Evolutionary conservation across 2,329 filamentous ascomycete genomes (phyloP).

Genomic region (Fusarium beomiforme): DNA sequence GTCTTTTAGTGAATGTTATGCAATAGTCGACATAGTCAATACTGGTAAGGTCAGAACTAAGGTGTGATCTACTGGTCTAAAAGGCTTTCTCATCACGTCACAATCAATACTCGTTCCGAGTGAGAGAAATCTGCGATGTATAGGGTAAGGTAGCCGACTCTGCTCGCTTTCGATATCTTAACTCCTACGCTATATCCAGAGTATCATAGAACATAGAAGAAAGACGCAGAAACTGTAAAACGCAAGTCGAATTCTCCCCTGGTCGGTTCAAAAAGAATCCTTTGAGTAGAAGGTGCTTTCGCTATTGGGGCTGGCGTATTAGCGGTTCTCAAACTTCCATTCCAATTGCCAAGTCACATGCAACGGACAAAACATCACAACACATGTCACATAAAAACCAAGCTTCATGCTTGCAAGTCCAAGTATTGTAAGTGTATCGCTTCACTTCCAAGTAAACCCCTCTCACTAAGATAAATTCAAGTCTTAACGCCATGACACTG

Average conservation of each 20-base stretch:
- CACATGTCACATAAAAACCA: not conserved
- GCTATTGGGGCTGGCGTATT: not conserved
- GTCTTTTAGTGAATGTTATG: not conserved
- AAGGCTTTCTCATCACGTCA: not conserved
- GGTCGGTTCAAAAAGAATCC: not conserved
- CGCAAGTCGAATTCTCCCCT: not conserved
- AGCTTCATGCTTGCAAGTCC: no score
- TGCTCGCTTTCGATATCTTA: not conserved
- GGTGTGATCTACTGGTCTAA: not conserved
- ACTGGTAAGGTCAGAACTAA: not conserved
- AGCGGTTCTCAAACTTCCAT: no score
- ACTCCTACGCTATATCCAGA: not conserved
- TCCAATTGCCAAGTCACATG: not conserved
- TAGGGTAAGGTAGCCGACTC: not conserved
- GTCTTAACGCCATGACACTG: constrained; percentile 16
- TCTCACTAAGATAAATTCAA: not conserved
- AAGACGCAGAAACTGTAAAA: not conserved
- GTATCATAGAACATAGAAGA: not conserved
- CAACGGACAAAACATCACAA: not conserved
- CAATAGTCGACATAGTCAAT: no score
- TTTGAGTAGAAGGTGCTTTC: not conserved
- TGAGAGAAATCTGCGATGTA: not conserved
- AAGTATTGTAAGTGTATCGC: not conserved
- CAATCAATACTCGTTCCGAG: not conserved
- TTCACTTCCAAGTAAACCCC: not conserved